Evolutionary conservation across 2,329 filamentous ascomycete species (phyloP).

Genomic region (Trichoderma sp.): DNA sequence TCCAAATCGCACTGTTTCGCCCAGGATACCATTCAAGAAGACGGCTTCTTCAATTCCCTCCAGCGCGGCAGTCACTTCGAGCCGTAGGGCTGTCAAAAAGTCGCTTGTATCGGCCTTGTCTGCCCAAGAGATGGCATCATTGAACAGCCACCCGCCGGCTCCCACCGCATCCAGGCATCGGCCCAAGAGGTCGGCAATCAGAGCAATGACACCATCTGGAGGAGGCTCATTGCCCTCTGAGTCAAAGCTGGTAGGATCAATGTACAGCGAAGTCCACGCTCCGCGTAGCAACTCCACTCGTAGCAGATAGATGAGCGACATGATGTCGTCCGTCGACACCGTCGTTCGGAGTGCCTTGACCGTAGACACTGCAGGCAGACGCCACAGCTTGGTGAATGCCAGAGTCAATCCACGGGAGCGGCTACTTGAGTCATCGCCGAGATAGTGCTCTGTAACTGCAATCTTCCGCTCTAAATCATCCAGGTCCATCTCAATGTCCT

Average conservation of each 20-base stretch:
- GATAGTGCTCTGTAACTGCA: slow-evolving; percentile 63
- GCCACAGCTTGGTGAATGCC: slow-evolving; percentile 67
- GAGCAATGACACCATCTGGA: slow-evolving; percentile 65
- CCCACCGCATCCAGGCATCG: slow-evolving; percentile 75
- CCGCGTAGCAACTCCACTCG: slow-evolving; percentile 71
- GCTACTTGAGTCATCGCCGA: slow-evolving; percentile 61
- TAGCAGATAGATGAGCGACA: slow-evolving; percentile 69
- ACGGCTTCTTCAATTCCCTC: slow-evolving; percentile 69
- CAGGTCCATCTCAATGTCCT: slow-evolving; percentile 51
- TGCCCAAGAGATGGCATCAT: slow-evolving; percentile 52
- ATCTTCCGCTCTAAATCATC: slow-evolving; percentile 64
- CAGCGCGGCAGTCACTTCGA: slow-evolving; percentile 67
- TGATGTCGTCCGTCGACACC: slow-evolving; percentile 64
- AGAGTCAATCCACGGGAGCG: slow-evolving; percentile 63
- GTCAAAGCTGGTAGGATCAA: slow-evolving; percentile 55
- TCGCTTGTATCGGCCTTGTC: slow-evolving; percentile 57
- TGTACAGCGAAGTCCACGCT: slow-evolving; percentile 71
- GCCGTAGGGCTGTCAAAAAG: slow-evolving; percentile 62
- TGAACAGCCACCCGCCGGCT: slow-evolving; percentile 69
- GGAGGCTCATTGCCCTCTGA: slow-evolving; percentile 42
- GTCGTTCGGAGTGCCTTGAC: slow-evolving; percentile 61
- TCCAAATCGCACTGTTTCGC: slow-evolving; percentile 64
- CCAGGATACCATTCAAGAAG: slow-evolving; percentile 61
- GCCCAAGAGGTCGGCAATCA: slow-evolving; percentile 69
- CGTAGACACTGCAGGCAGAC: slow-evolving; percentile 58